Conservation (phyloP, 1,284 basidiomycete genomes). For the Malassezia obtusa region DNA sequence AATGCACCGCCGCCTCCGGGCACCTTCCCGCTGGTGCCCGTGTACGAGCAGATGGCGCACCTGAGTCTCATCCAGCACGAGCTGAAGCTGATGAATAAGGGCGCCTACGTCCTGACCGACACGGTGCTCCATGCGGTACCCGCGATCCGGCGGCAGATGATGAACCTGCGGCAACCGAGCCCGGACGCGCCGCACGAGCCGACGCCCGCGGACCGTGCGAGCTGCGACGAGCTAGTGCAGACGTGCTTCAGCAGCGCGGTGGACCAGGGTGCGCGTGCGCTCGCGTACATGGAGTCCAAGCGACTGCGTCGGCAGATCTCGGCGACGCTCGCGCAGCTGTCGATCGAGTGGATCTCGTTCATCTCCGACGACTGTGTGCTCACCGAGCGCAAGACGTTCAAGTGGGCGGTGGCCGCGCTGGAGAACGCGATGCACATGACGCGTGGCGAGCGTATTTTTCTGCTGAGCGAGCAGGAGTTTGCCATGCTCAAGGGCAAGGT, state of each 20-base stretch:
- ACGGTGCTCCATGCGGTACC: conserved; percentile 67
- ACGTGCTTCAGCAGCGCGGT: conserved; percentile 97
- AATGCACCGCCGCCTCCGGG: not conserved
- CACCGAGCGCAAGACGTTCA: conserved; percentile 90
- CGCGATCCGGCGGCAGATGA: conserved; percentile 24
- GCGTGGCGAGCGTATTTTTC: conserved; percentile 70
- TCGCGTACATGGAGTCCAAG: conserved; percentile 42
- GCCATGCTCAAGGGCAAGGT: conserved; percentile 81
- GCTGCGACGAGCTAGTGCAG: conserved; percentile 64
- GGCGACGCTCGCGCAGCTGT: conserved; percentile 33
- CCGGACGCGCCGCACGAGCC: not conserved
- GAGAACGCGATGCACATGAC: conserved; percentile 88
- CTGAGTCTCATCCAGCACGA: conserved; percentile 79
- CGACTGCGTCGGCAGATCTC: conserved; percentile 37
- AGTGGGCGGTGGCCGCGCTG: conserved; percentile 93
- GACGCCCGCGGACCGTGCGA: conserved; percentile 16
- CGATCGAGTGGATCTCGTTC: conserved; percentile 75
- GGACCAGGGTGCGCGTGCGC: conserved; percentile 53
- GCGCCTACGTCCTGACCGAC: conserved; percentile 80
- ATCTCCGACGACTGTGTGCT: conserved; percentile 97
- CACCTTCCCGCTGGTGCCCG: conserved; percentile 52
- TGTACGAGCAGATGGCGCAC: conserved; percentile 82
- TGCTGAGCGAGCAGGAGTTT: conserved; percentile 69
- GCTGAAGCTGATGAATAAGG: conserved; percentile 76
- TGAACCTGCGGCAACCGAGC: conserved; percentile 15